Conservation (phyloP, 1,284 basidiomycete species). For the Sanghuangporus weigelae region DNA sequence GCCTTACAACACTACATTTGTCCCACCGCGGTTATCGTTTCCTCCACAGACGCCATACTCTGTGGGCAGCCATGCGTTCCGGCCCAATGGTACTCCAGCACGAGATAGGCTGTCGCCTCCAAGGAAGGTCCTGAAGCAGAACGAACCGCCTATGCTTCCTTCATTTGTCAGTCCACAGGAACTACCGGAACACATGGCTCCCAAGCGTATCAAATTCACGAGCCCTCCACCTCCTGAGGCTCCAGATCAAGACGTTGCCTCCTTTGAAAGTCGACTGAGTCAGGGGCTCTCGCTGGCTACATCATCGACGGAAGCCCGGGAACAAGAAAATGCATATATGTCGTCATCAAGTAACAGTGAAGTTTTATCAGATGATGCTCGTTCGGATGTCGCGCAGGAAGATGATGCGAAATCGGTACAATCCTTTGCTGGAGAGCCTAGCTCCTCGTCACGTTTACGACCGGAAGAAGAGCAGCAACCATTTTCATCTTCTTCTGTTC, state of each 20-base stretch:
- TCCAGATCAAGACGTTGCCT: slow-evolving; percentile 53
- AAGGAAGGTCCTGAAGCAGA: slow-evolving; percentile 27
- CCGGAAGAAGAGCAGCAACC: slow-evolving; percentile 11
- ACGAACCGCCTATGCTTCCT: slow-evolving; percentile 1
- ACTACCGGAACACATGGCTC: slow-evolving; percentile 71
- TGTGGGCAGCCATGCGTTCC: slow-evolving; percentile 54
- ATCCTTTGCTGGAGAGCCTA: slow-evolving; percentile 48
- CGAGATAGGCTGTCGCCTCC: slow-evolving; percentile 46
- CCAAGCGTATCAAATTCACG: slow-evolving; percentile 71
- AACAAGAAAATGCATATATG: slow-evolving; percentile 35
- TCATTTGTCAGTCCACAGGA: slow-evolving; percentile 35
- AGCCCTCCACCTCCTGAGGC: slow-evolving; percentile 78
- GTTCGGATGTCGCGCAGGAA: slow-evolving; percentile 52
- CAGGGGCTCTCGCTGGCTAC: slow-evolving; percentile 63
- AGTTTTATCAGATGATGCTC: slow-evolving; percentile 46
- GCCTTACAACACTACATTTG: slow-evolving; percentile 36
- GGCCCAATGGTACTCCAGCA: slow-evolving; percentile 40
- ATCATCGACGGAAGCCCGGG: slow-evolving; percentile 48
- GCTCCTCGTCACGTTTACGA: neutral
- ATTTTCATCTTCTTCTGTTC: slow-evolving; percentile 20
- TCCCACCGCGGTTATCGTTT: slow-evolving; percentile 48
- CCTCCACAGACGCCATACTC: slow-evolving; percentile 68
- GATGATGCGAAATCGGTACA: slow-evolving; percentile 61
- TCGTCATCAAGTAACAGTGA: slow-evolving; percentile 59
- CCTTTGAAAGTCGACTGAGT: slow-evolving; percentile 63